Percentiles rank a stretch among this genome's conserved stretches.
phyloP scores from a whole-genome alignment of 768 basidiomycete species.

The Lepiota venenata region DNA sequence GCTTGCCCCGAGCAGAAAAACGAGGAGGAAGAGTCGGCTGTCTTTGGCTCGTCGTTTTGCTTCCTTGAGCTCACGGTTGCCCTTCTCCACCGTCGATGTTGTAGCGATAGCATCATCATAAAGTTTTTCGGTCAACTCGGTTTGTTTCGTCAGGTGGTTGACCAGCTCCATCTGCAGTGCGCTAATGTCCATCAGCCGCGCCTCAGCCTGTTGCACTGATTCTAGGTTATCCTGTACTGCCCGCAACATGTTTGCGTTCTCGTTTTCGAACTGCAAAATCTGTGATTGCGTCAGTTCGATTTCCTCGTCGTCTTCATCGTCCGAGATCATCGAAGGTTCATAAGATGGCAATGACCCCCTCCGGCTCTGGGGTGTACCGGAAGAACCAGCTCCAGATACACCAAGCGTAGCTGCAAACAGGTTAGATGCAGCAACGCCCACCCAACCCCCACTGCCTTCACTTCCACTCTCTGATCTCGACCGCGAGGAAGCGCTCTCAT shows the following conservation, averaged over 20 bases:
- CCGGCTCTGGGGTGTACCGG: slow-evolving; percentile 8
- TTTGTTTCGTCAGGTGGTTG: slow-evolving; percentile 82
- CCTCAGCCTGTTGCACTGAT: slow-evolving; percentile 90
- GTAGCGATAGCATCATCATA: slow-evolving; percentile 94
- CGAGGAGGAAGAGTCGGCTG: slow-evolving; percentile 81
- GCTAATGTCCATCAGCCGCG: slow-evolving; percentile 89
- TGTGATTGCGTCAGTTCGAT: slow-evolving; percentile 82
- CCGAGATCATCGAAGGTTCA: slow-evolving; percentile 30
- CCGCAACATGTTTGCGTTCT: slow-evolving; percentile 84
- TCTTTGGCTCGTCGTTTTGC: slow-evolving; percentile 86
- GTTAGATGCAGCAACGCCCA: slow-evolving; percentile 55
- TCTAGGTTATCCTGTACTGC: slow-evolving; percentile 83
- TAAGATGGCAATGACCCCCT: slow-evolving; percentile 16
- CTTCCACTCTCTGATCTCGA: slow-evolving; percentile 11
- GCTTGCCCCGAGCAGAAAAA: slow-evolving; percentile 92
- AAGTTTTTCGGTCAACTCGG: slow-evolving; percentile 88
- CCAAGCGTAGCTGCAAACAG: slow-evolving; percentile 63
- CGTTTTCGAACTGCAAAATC: slow-evolving; percentile 89
- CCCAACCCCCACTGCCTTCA: slow-evolving; percentile 33
- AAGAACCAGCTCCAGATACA: slow-evolving; percentile 25
- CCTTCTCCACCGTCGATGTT: slow-evolving; percentile 81
- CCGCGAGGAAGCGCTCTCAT: slow-evolving; percentile 32
- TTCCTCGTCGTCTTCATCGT: slow-evolving; percentile 73
- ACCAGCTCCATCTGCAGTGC: slow-evolving; percentile 91
- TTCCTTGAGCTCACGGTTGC: slow-evolving; percentile 87